Base-by-base conservation (phyloP, 768 basidiomycete species). In the Lactarius deliciosus region DNA sequence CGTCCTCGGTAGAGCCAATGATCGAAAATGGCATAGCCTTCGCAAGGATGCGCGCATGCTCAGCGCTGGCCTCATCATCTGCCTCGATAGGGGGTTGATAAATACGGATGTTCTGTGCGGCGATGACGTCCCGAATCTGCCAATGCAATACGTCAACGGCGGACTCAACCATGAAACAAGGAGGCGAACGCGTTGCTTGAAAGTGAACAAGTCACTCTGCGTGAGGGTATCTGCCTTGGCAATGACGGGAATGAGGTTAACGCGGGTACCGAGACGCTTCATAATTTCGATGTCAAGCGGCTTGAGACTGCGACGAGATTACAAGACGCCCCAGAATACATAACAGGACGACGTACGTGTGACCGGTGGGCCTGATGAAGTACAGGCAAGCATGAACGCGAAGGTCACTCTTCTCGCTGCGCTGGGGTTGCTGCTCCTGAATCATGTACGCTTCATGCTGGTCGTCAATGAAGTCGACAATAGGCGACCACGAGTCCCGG, bases 211-310 rank as follows among this genome's bases (percentile, higher is more conserved):
- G 77, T 98, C 97, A 68, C 90, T 89, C 74, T 96, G 96, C 1
- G 95, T 98, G 69, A 99, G 82, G 2, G 97, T 99, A 74, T 98
- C 97, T 28, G 97, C 96, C 79, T 98, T 98, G 64, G 97, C 94
- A 62, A 99, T 82, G 73, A 98, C 95, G 6, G 97, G 97, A 72
- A 99, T 98, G 67, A 99, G 85, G 78, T 99, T 97, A 76, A 98
- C 97, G 71, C 97, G 90, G 57, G 96, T 96, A 45, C 97, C 96
- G 22, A 99, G 88, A 65, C 95, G 92, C 82, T 98, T 98, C 97
- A 99, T 99, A 77, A 98, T 95, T 79, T 98, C 97, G 72, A 99
- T 96, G 75, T 99, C 97, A 57, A 99, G 85, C 25, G 97, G 97
- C 79, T 98, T 98, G 71, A 98, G 80, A 0, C 94, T 94, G 72